phyloP scores from a whole-genome alignment of 140 eudicot species.

The Ambrosia hybrid region DNA sequence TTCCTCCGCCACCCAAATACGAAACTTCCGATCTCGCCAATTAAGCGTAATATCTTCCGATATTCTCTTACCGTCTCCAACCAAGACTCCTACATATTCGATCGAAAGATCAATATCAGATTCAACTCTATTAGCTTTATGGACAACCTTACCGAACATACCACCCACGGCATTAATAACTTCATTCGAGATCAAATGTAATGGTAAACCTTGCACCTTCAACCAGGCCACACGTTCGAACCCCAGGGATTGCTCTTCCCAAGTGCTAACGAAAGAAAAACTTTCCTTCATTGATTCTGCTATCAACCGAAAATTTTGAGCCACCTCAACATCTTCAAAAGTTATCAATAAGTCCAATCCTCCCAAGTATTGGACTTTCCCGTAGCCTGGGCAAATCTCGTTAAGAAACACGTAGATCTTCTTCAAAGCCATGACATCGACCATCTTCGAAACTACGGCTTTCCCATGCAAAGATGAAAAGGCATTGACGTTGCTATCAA shows the following conservation, averaged over 20 bases:
- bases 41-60: too few species aligned
- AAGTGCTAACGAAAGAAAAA: neutral
- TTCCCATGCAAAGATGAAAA: neutral
- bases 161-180: neutral
- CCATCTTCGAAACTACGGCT: conserved; percentile 1
- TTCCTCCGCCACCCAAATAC: conserved; percentile 2
- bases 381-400: neutral
- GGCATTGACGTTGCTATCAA: neutral
- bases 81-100: neutral
- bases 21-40: neutral
- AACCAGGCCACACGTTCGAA: neutral
- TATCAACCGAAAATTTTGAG: neutral
- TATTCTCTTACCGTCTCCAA: neutral
- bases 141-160: neutral
- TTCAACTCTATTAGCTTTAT: too few species aligned
- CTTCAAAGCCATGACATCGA: neutral
- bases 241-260: neutral
- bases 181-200: neutral
- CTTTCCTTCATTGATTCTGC: neutral
- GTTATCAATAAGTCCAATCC: neutral
- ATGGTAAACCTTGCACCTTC: neutral
- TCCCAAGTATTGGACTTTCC: too few species aligned
- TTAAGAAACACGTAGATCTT: neutral
- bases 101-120: neutral
- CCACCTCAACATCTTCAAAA: neutral